These are phyloP conservation scores for Chytriomyces sp. DNA, from an alignment of 192 early-diverging fungal species.

Conservation along the genomic window DNA sequence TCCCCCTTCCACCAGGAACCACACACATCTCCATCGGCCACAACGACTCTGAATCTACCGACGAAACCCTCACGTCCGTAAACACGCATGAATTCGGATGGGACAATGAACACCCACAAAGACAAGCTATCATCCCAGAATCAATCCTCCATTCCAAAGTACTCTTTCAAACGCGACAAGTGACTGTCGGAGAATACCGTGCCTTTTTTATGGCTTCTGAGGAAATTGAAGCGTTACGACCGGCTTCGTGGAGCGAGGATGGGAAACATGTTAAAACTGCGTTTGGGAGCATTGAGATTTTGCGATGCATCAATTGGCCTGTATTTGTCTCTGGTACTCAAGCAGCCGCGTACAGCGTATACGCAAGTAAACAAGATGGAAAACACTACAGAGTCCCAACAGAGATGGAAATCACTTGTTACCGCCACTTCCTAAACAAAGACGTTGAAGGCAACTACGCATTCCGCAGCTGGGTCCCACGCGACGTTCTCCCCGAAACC, in stretches of 20 bases:
- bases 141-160: slow-evolving; percentile 50
- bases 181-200: slow-evolving; percentile 80
- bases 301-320: slow-evolving; percentile 67
- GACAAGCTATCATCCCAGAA: slow-evolving; percentile 7
- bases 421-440: slow-evolving; percentile 26
- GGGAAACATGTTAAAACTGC: slow-evolving; percentile 64
- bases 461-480: slow-evolving; percentile 71
- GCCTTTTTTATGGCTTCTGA: slow-evolving; percentile 51
- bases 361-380: slow-evolving; percentile 45
- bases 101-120: slow-evolving; percentile 84
- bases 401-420: slow-evolving; percentile 68
- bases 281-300: slow-evolving; percentile 67
- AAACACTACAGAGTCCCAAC: slow-evolving; percentile 64
- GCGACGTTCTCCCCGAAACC: slow-evolving; percentile 34
- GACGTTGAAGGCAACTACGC: slow-evolving; percentile 66
- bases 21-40: slow-evolving; percentile 66
- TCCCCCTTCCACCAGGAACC: slow-evolving; percentile 26
- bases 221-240: slow-evolving; percentile 38
- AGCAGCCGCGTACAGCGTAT: slow-evolving; percentile 71
- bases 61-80: slow-evolving; percentile 37
- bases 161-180: slow-evolving; percentile 75
- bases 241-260: slow-evolving; percentile 60
- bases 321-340: slow-evolving; percentile 71
- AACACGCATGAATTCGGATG: slow-evolving; percentile 71
- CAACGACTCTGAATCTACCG: slow-evolving; percentile 54